Evolutionary conservation across 2,329 filamentous ascomycete species (phyloP).

Genomic region (Chaetothyriales sp.): DNA sequence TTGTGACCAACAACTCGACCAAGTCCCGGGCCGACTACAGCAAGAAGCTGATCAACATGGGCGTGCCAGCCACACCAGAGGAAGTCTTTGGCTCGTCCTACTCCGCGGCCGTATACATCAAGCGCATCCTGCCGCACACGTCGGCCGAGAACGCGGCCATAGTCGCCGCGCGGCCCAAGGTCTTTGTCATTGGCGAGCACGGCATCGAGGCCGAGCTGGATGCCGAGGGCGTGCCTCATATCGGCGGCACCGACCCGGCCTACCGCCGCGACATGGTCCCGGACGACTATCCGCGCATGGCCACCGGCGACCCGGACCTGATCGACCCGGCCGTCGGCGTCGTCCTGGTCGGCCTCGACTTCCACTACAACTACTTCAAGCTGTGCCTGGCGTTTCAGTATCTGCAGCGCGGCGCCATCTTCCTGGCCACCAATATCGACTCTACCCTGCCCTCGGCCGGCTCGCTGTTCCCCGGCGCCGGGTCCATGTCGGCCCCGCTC

Average conservation of each 20-base stretch:
- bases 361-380: conserved; percentile 92
- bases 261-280: conserved; percentile 64
- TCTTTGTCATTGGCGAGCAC: conserved; percentile 80
- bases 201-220: conserved; percentile 82
- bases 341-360: conserved; percentile 81
- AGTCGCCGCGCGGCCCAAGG: conserved; percentile 61
- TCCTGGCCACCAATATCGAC: conserved; percentile 87
- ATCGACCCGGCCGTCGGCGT: conserved; percentile 80
- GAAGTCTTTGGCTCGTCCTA: conserved; percentile 96
- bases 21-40: conserved; percentile 87
- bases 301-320: conserved; percentile 50
- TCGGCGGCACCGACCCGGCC: conserved; percentile 72
- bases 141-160: conserved; percentile 6
- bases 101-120: conserved; percentile 89
- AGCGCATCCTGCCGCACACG: conserved; percentile 53
- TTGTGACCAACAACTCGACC: conserved; percentile 98
- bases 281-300: conserved; percentile 65
- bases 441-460: conserved; percentile 72
- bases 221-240: conserved; percentile 60
- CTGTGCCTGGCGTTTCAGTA: conserved; percentile 74
- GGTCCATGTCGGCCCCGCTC: conserved; percentile 64
- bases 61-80: conserved; percentile 55
- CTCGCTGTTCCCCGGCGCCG: conserved; percentile 80
- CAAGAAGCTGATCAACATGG: conserved; percentile 71
- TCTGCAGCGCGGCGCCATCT: conserved; percentile 60